Base-by-base conservation (phyloP, 1,284 basidiomycete genomes). In the Phellopilus nigrolimitatus region DNA sequence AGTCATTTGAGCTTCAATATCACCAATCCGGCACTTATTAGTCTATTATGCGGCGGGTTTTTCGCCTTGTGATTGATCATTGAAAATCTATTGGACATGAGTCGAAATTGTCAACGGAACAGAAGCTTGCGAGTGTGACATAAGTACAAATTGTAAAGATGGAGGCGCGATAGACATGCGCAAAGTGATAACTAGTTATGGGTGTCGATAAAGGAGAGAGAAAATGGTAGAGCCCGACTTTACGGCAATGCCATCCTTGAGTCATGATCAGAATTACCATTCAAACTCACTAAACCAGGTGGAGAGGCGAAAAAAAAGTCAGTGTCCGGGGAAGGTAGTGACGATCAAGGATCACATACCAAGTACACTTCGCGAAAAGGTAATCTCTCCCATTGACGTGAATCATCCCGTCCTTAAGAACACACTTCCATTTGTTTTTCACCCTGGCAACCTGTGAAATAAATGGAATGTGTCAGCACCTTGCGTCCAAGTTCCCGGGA, bases 371-470 rank as follows among this genome's bases (percentile, higher is more conserved):
- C 53, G 90, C 82, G 66, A 99, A 99, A 24, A 99, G 78, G 70
- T 99, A 99, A 65, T 99, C 97, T 61, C 89, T 89, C 22, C 95
- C 95, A 60, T 97, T 95, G 59, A 98, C 83, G 62, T 95, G 92
- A 51, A 98, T 92, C 82, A 99, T 93, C 12, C 97, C 97, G 62
- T 99, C 97, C 71, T 97, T 97, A 56, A 99, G 80, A n/a, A 94
- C 87, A 55, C 95, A 97, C 76, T 99, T 99, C 97, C 97, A 99
- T 75, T 98, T 99, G 76, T 98, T 99, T 73, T 98, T 98, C 25
- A 98, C 95, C 17, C 97, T 81, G 53, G 95, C 92, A 31, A 97
- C 94, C 93, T 95, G 57, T 4, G 48, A 7, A 9, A 24, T 30
- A 13, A 19, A 9, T 15, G 13, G 44, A 33, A 10, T 9, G 13